phyloP scores from a whole-genome alignment of 192 early-diverging fungal genomes.

The Dissophora ornata region DNA sequence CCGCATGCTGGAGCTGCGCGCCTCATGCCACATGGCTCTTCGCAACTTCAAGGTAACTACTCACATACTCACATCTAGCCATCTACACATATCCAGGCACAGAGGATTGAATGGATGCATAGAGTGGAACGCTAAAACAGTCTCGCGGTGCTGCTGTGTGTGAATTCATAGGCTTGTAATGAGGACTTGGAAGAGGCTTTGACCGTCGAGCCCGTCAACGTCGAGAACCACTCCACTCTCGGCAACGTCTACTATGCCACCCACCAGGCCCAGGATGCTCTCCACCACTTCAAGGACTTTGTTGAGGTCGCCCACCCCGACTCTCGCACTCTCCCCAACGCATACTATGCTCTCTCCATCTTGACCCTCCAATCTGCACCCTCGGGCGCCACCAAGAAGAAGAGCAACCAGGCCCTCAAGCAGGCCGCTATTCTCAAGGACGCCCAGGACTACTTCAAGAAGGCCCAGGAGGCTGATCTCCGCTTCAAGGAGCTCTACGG shows the following conservation, averaged over 20 bases:
- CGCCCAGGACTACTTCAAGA: conserved; percentile 59
- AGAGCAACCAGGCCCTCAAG: conserved; percentile 53
- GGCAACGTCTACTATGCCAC: conserved; percentile 51
- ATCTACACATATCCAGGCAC: too few species aligned
- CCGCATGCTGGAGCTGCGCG: conserved; percentile 65
- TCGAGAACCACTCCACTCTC: conserved; percentile 51
- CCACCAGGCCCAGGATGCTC: conserved; percentile 58
- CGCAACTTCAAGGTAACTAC: conserved; percentile 56
- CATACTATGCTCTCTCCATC: conserved; percentile 61
- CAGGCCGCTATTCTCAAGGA: conserved; percentile 54
- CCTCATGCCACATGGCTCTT: conserved; percentile 62
- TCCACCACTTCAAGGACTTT: conserved; percentile 63
- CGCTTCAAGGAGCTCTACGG: conserved; percentile 68
- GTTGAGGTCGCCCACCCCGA: conserved; percentile 63
- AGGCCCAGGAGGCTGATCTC: conserved; percentile 63
- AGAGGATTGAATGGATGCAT: too few species aligned
- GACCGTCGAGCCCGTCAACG: conserved; percentile 38
- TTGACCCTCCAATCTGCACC: conserved; percentile 53
- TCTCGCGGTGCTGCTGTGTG: too few species aligned
- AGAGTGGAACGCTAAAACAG: too few species aligned
- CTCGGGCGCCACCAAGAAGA: conserved; percentile 52
- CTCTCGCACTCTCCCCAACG: conserved; percentile 62
- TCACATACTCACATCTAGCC: too few species aligned
- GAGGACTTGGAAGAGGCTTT: conserved; percentile 50
- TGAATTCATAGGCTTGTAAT: conserved; percentile 54